These are phyloP conservation scores for Puccinia novopanici DNA, from an alignment of 1,284 basidiomycete species.

Conservation along the genomic window DNA sequence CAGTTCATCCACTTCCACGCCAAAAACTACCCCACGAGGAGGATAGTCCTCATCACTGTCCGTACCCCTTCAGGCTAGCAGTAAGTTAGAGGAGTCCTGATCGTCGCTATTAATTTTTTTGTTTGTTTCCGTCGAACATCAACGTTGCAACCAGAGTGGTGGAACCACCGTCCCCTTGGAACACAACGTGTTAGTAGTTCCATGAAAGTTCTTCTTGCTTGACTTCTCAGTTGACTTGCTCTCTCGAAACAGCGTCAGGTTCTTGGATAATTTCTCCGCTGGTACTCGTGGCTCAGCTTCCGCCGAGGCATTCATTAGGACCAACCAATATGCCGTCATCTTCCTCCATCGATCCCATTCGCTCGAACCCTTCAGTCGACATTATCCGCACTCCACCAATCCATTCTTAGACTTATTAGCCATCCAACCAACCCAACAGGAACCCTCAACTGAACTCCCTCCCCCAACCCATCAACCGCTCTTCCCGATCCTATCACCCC, in stretches of 20 bases:
- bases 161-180: constrained; percentile 93
- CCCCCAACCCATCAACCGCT: background rate
- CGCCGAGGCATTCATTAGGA: constrained; percentile 88
- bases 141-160: constrained; percentile 69
- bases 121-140: constrained; percentile 44
- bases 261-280: constrained; percentile 97
- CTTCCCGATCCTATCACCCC: constrained; percentile 1
- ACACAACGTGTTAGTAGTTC: constrained; percentile 80
- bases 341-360: constrained; percentile 98
- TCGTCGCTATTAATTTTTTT: constrained; percentile 12
- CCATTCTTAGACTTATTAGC: constrained; percentile 89
- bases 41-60: constrained; percentile 91
- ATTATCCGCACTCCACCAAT: constrained; percentile 96
- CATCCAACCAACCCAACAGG: background rate
- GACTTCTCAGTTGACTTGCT: background rate
- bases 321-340: constrained; percentile 91
- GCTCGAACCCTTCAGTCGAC: constrained; percentile 90
- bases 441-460: background rate
- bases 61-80: constrained; percentile 52
- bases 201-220: constrained; percentile 10
- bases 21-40: constrained; percentile 54
- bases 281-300: constrained; percentile 96
- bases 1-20: constrained; percentile 24
- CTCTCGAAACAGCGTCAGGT: constrained; percentile 75
- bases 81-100: background rate